These are phyloP conservation scores for Ailanthus altissimus DNA, from an alignment of 345 rosid genomes.

Conservation along the genomic window DNA sequence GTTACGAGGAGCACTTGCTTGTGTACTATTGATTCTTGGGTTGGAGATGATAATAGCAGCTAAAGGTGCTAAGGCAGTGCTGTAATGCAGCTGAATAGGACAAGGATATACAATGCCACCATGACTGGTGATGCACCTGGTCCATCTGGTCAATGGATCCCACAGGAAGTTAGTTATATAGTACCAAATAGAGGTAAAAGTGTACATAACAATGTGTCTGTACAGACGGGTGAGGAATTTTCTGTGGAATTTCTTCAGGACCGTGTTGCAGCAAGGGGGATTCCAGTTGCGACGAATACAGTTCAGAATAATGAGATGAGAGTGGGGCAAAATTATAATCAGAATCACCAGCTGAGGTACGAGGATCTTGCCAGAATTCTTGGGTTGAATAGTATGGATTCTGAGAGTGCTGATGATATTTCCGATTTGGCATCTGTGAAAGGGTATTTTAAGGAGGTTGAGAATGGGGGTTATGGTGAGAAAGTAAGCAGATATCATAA, in stretches of 20 bases:
- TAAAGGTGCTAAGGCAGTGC: slow-evolving; percentile 19
- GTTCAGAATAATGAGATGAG: slow-evolving; percentile 30
- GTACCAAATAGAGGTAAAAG: slow-evolving; percentile 30
- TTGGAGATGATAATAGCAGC: slow-evolving; percentile 22
- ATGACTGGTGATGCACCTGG: slow-evolving; percentile 35
- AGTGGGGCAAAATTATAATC: slow-evolving; percentile 34
- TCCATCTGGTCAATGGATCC: slow-evolving; percentile 36
- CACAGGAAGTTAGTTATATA: slow-evolving; percentile 31
- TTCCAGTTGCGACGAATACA: slow-evolving; percentile 20
- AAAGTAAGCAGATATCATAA: slow-evolving; percentile 34
- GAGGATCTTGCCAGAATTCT: slow-evolving; percentile 49
- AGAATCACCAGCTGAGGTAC: slow-evolving; percentile 40
- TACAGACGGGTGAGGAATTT: slow-evolving; percentile 68
- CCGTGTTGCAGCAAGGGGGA: slow-evolving; percentile 31
- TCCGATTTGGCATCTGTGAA: slow-evolving; percentile 47
- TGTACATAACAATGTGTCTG: slow-evolving; percentile 45
- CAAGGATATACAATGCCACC: slow-evolving; percentile 16
- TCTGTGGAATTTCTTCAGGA: slow-evolving; percentile 65
- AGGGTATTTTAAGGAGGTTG: slow-evolving; percentile 36
- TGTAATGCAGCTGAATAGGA: slow-evolving; percentile 20
- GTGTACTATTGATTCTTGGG: neutral
- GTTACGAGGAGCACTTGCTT: slow-evolving; percentile 14
- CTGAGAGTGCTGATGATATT: slow-evolving; percentile 48
- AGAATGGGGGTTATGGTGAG: slow-evolving; percentile 41
- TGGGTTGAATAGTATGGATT: slow-evolving; percentile 57